Conservation (phyloP, 2,329 filamentous ascomycete genomes). For the Penicillium rolfsii region DNA sequence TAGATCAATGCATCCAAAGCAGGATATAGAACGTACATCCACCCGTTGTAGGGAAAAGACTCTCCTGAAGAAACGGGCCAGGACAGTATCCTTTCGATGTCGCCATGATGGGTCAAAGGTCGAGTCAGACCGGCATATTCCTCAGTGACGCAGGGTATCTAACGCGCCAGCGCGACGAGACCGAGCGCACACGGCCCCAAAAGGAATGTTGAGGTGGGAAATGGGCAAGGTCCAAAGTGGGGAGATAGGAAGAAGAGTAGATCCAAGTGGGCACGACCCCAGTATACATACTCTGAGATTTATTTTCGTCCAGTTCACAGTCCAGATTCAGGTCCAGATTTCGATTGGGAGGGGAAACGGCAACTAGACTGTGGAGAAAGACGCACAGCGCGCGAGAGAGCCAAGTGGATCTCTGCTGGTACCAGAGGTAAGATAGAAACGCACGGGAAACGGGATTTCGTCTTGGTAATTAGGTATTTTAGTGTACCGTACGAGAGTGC, state of each 20-base stretch:
- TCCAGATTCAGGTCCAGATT: neutral
- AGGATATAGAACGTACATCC: slow-evolving; percentile 63
- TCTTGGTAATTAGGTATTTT: neutral
- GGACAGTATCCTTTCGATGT: slow-evolving; percentile 59
- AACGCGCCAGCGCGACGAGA: slow-evolving; percentile 33
- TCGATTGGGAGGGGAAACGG: slow-evolving; percentile 11
- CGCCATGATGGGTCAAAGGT: slow-evolving; percentile 28
- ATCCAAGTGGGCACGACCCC: slow-evolving; percentile 6
- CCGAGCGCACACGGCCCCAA: slow-evolving; percentile 27
- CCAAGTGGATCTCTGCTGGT: neutral
- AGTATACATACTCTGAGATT: slow-evolving; percentile 26
- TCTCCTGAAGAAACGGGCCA: slow-evolving; percentile 69
- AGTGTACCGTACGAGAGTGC: neutral
- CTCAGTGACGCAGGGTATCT: slow-evolving; percentile 11
- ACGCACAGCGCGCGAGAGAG: neutral
- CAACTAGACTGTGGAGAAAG: neutral
- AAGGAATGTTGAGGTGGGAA: slow-evolving; percentile 16
- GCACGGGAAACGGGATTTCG: neutral
- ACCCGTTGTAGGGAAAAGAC: slow-evolving; percentile 60
- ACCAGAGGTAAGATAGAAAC: neutral
- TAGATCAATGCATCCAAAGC: neutral
- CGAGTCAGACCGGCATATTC: slow-evolving; percentile 22
- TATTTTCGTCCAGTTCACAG: neutral
- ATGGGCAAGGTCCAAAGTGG: slow-evolving; percentile 16
- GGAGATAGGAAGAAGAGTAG: neutral